Base-by-base conservation (phyloP, 2,329 filamentous ascomycete genomes). In the Teratosphaeria epicoccoides region DNA sequence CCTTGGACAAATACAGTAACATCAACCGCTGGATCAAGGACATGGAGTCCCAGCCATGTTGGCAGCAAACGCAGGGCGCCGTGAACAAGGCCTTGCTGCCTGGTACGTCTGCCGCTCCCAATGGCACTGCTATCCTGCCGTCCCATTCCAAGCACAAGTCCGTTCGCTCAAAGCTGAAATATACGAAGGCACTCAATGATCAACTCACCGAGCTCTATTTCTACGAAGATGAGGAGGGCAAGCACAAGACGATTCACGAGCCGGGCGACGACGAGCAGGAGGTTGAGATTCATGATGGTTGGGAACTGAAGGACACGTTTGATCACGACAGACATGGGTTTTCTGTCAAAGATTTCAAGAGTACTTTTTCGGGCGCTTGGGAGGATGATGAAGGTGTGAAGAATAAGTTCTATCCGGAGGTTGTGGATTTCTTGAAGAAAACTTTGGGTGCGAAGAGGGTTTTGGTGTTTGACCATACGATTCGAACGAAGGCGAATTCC, bases 401-500 rank as follows among this genome's bases (percentile, higher is more conserved):
- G 46, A 53, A 57, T 1, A 59, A 68, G 3, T 76, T 76, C 53
- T 76, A 76, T 49, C 70, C 73, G 0, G 71, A 76, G 55, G 68
- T 73, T 14, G 73, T 76, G 25, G 66, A 72, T 20, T 67, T 76
- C 50, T 55, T 76, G 12, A 74, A 75, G 52, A 66, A 69, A 50
- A 70, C 69, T 24, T 67, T 69, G 3, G 72, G 73, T 14, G 73
- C 71, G 7, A 69, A 67, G 23, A 64, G 67, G 3, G 64, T 76
- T 26, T 66, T 75, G 47, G 73, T 77, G 50, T 76, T 76, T 60
- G 74, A 76, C 59, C 74, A 76, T 54, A 76, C 73, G 4, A 74
- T 76, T 55, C 71, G 74, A 24, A 69, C 70, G 1, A 61, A 65
- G 26, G 54, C 58, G 3, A 65, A 69, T 40, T 61, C 61, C 26